These are phyloP conservation scores for Fusarium sp. DNA, from an alignment of 2,329 filamentous ascomycete species.

Conservation along the genomic window DNA sequence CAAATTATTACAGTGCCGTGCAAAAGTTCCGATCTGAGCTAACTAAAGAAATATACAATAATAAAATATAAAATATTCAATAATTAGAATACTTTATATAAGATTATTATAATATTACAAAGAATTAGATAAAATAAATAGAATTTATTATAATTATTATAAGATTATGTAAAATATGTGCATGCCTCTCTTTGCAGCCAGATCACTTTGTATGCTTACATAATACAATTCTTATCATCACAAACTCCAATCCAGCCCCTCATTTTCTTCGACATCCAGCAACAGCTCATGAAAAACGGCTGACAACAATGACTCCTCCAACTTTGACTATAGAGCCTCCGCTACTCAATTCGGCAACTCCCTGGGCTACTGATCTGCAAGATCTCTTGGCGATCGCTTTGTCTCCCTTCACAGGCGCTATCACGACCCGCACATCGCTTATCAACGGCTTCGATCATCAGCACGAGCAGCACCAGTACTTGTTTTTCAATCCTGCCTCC, in stretches of 20 bases:
- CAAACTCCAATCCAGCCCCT: conserved; percentile 11
- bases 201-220: conserved; percentile 12
- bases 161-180: too few relatives aligned
- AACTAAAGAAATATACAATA: too few relatives aligned
- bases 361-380: conserved; percentile 76
- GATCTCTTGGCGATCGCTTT: conserved; percentile 73
- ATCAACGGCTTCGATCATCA: conserved; percentile 74
- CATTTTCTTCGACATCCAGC: background rate
- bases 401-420: conserved; percentile 74
- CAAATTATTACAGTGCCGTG: too few relatives aligned
- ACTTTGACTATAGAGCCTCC: conserved; percentile 69
- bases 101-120: too few relatives aligned
- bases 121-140: too few relatives aligned
- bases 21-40: too few relatives aligned
- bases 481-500: conserved; percentile 69
- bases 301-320: conserved; percentile 36
- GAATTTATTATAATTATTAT: too few relatives aligned
- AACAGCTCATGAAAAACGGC: accelerated
- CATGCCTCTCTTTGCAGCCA: too few relatives aligned
- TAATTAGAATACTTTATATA: too few relatives aligned
- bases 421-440: conserved; percentile 79
- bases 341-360: conserved; percentile 79
- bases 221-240: conserved; percentile 22
- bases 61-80: too few relatives aligned
- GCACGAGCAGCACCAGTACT: conserved; percentile 70